Base-by-base conservation (phyloP, 2,329 filamentous ascomycete genomes). In the Madurella mycetomatis region DNA sequence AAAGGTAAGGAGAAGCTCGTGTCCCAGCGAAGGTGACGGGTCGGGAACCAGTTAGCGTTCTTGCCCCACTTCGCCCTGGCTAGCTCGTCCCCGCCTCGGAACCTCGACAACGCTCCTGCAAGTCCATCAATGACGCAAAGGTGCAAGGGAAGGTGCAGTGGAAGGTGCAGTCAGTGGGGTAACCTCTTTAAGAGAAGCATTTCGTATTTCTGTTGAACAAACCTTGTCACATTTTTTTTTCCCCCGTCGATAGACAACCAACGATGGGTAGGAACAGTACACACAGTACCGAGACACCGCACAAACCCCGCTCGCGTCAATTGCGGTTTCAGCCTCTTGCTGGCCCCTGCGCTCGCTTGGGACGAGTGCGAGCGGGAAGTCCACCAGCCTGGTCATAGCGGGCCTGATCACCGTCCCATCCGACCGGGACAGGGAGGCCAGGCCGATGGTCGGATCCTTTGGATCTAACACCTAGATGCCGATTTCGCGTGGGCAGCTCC, bases 301-400 rank as follows among this genome's bases (percentile, higher is more conserved):
- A 32, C 39, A 46, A 47, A 41, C 39, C 53, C 47, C 47, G 45
- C 47, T 42, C 47, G 51, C 51, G 47, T 58, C 53, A 57, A 50
- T 47, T 53, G 37, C 15, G 46, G 59, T 62, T 62, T 62, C 59
- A 62, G 57, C 52, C 48, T 56, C 47, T 48, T 47, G 47, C 49
- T 56, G 53, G 49, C 49, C 57, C 61, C 55, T 57, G 55, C 60
- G 34, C 54, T 48, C 55, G 45, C 60, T 53, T 32, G 5, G 43
- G 19, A 9, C 40, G 19, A 8, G 41, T 17, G 37, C 41, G 15
- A 41, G 30, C 16, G 25, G 25, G 44, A 31, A 37, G 18, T 25
- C 32, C 25, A 19, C 47, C 25, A 32, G 13, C 50, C 49, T 51
- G 60, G 61, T 62, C 60, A 58, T 50, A 61, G 61, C 60, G 58